Evolutionary conservation across 345 rosid genomes (phyloP).

Genomic region (Syzygium oleosum): DNA sequence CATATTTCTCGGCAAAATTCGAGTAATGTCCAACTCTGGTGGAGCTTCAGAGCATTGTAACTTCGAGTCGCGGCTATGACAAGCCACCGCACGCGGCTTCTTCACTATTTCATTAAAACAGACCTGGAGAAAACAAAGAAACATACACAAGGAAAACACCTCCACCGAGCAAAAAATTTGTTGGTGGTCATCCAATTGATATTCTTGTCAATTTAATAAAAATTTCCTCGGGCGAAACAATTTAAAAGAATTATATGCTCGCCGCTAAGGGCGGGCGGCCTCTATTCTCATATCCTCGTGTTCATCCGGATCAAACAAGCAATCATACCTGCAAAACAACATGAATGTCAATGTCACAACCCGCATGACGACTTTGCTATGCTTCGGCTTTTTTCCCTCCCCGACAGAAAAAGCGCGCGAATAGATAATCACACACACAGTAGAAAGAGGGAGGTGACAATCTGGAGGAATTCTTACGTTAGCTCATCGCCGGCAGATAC

Average conservation of each 20-base stretch:
- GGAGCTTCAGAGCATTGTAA: neutral
- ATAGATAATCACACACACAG: neutral
- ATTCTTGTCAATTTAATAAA: neutral
- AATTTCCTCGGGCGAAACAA: neutral
- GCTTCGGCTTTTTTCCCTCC: neutral
- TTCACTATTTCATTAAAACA: neutral
- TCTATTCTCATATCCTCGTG: constrained; percentile 28
- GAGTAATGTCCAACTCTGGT: neutral
- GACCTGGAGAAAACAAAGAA: neutral
- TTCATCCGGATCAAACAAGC: constrained; percentile 83
- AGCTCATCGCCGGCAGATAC: constrained; percentile 77
- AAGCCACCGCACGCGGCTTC: neutral
- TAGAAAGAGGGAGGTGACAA: neutral
- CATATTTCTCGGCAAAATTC: neutral
- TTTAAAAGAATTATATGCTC: neutral
- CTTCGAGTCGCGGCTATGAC: neutral
- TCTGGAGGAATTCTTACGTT: constrained; percentile 39
- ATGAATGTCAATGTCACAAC: neutral
- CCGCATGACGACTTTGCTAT: neutral
- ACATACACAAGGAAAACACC: neutral
- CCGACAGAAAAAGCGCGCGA: neutral
- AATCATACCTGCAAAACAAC: constrained; percentile 57
- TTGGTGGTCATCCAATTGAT: neutral
- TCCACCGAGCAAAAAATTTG: neutral
- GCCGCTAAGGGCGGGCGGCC: neutral